Evolutionary conservation across 495 filamentous ascomycete genomes (phyloP).

Genomic region (Tuber borchii): DNA sequence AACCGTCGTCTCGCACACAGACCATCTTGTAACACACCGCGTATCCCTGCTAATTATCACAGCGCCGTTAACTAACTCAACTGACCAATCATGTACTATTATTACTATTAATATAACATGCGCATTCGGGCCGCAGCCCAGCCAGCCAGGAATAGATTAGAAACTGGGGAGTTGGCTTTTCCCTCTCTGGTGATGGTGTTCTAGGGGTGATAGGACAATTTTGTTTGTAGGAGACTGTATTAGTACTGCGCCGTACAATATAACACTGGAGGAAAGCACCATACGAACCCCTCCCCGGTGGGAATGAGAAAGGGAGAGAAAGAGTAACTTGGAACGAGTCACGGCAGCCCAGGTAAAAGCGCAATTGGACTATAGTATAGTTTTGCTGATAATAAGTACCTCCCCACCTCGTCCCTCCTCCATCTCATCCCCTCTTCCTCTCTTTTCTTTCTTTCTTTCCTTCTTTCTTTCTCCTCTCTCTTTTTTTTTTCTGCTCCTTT

Average conservation of each 20-base stretch:
- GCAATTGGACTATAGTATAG: not conserved
- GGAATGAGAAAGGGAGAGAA: not conserved
- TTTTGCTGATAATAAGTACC: not conserved
- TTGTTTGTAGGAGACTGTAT: not conserved
- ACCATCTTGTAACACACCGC: not conserved
- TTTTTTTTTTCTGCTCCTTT: not conserved
- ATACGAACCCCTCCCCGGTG: not conserved
- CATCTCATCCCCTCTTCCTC: not conserved
- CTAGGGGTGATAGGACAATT: not conserved
- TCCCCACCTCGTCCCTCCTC: not conserved
- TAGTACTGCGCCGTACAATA: too few species aligned
- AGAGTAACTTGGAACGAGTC: not conserved
- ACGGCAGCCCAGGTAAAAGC: not conserved
- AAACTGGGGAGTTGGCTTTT: not conserved
- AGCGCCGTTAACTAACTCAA: not conserved
- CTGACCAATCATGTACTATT: not conserved
- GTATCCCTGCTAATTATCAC: not conserved
- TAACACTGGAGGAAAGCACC: too few species aligned
- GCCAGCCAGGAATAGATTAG: not conserved
- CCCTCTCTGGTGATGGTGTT: not conserved
- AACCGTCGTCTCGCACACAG: not conserved
- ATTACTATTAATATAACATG: not conserved
- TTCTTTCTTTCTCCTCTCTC: not conserved
- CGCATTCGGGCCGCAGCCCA: not conserved
- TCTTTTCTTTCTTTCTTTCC: too few species aligned